These are phyloP conservation scores for Pyrenopolyporus hunteri DNA, from an alignment of 495 filamentous ascomycete genomes.

Conservation along the genomic window DNA sequence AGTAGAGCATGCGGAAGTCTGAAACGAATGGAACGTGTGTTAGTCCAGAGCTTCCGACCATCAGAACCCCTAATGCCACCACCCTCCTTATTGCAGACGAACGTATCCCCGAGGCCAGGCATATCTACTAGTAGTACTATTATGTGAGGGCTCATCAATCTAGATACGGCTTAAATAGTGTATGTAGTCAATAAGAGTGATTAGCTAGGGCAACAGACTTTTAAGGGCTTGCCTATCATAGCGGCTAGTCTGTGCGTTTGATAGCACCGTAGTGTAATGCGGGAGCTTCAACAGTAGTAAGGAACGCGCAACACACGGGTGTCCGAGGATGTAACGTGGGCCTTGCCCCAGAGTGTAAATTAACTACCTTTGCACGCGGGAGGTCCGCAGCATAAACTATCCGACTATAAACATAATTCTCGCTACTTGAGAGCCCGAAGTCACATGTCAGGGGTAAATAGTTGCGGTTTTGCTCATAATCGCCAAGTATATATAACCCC, in stretches of 20 bases:
- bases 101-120: too few species aligned
- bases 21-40: constrained; percentile 20
- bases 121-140: too few species aligned
- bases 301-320: background rate
- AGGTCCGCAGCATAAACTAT: background rate
- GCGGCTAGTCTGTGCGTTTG: too few species aligned
- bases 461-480: too few species aligned
- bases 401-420: background rate
- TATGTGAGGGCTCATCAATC: too few species aligned
- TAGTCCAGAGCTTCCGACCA: background rate
- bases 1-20: constrained; percentile 2
- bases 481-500: background rate
- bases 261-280: background rate
- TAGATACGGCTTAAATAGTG: too few species aligned
- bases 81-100: background rate
- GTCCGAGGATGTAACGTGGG: background rate
- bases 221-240: too few species aligned
- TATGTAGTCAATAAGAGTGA: too few species aligned
- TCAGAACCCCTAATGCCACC: background rate
- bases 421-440: background rate
- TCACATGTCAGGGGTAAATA: background rate
- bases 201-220: too few species aligned
- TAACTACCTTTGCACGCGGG: constrained; percentile 7
- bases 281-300: background rate
- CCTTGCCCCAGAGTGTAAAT: background rate